Evolutionary conservation across 768 basidiomycete species (phyloP).

Genomic region (Sarcodon sp.): DNA sequence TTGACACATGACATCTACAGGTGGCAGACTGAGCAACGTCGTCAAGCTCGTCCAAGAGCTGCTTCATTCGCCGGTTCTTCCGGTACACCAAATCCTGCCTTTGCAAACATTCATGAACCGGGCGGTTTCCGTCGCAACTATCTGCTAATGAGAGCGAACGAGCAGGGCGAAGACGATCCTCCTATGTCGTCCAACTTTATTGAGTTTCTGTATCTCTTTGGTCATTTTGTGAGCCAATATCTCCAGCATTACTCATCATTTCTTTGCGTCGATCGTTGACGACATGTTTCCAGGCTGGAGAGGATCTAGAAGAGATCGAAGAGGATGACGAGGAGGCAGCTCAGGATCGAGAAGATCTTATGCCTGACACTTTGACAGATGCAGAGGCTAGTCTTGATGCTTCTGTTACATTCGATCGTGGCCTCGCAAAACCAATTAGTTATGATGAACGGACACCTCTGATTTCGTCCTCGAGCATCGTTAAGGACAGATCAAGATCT

Average conservation of each 20-base stretch:
- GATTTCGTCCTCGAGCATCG: background rate
- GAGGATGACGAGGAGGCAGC: conserved; percentile 32
- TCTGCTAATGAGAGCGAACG: conserved; percentile 57
- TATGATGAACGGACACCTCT: background rate
- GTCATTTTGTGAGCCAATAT: conserved; percentile 73
- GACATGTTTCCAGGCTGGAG: conserved; percentile 54
- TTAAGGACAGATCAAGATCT: conserved; percentile 26
- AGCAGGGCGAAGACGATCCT: conserved; percentile 35
- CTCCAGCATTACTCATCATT: background rate
- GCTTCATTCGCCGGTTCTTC: conserved; percentile 54
- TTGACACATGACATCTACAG: conserved; percentile 97
- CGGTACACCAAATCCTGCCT: conserved; percentile 50
- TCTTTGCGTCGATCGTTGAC: background rate
- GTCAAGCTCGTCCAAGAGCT: conserved; percentile 52
- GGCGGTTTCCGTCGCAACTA: conserved; percentile 92
- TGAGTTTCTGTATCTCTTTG: conserved; percentile 89
- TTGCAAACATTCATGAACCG: conserved; percentile 90
- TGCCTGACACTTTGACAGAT: conserved; percentile 1
- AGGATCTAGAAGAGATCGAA: conserved; percentile 66
- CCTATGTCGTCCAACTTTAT: conserved; percentile 76
- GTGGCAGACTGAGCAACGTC: conserved; percentile 72
- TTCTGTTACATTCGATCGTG: background rate
- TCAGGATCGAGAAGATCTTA: conserved; percentile 13
- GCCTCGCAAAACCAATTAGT: background rate
- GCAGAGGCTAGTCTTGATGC: background rate